Base-by-base conservation (phyloP, 2,329 filamentous ascomycete genomes). In the Ramularia endophylla region DNA sequence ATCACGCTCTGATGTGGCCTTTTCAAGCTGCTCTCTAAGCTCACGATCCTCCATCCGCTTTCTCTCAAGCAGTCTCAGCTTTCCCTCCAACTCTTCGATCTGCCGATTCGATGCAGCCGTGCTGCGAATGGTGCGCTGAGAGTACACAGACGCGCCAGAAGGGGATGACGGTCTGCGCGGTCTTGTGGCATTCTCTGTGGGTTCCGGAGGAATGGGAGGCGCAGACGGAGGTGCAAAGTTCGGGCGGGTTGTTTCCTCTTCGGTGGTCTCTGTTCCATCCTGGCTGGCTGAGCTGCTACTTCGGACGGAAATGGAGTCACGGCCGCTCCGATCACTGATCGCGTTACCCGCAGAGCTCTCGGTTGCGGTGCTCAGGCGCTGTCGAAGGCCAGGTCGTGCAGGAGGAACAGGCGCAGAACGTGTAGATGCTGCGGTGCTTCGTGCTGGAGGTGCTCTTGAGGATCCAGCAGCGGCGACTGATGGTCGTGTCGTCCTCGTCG, bases 41-140 rank as follows among this genome's bases (percentile, higher is more conserved):
- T 95, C 89, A 15, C 87, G 78, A 57, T 95, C 87, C 49, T 97
- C 90, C 9, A 76, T 60, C 42, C 87, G 74, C 63, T 95, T 94
- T 54, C 90, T 86, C 62, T 98, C 89, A 55, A 97, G 72, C 3
- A 95, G 74, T 40, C 83, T 81, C 2, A 97, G 69, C 61, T 95
- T 95, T 0, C 87, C 82, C 60, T 95, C 88, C 12, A 95, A 70
- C 51, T 94, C 87, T 52, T 95, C 89, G 15, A 90, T 79, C 57
- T 94, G 85, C 48, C 83, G 74, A 16, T 68, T 73, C 2, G 74
- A 65, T 1, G 75, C 70, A 6, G 75, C 65, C 3, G 67, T 67
- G 9, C 71, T 70, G 16, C 72, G 64, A 15, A 60, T 52, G 1
- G 59, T 61, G 18, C 57, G 50, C 25, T 56, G 53, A 9, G 59